Evolutionary conservation across 2,329 filamentous ascomycete species (phyloP).

Genomic region (Fusarium sp.): DNA sequence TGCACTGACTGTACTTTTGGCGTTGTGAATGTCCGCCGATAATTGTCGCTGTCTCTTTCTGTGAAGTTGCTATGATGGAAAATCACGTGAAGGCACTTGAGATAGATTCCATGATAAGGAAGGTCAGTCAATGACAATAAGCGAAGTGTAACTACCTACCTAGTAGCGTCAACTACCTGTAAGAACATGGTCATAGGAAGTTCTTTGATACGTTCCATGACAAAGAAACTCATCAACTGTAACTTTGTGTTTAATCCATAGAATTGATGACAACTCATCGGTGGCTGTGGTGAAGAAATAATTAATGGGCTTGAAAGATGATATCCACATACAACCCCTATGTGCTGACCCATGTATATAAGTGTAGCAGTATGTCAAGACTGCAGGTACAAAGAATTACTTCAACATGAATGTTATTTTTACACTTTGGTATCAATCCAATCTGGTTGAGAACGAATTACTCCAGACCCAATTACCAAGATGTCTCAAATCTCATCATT

Average conservation of each 20-base stretch:
- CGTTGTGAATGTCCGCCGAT: slow-evolving; percentile 22
- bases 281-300: background rate
- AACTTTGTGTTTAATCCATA: background rate
- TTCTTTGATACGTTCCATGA: background rate
- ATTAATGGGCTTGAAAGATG: background rate
- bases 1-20: background rate
- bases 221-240: background rate
- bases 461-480: background rate
- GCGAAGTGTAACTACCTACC: slow-evolving; percentile 6
- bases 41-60: slow-evolving; percentile 8
- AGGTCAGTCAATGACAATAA: background rate
- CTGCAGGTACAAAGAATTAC: background rate
- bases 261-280: background rate
- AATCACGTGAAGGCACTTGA: slow-evolving; percentile 32
- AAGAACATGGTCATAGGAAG: background rate
- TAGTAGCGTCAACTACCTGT: background rate
- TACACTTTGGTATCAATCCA: background rate
- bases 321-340: background rate
- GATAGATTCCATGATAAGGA: slow-evolving; percentile 1
- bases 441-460: background rate
- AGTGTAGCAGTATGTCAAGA: background rate
- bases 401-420: background rate
- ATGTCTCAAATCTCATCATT: background rate
- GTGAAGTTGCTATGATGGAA: slow-evolving; percentile 12
- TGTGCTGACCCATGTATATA: background rate